phyloP scores from a whole-genome alignment of 2,329 filamentous ascomycete genomes.

The Biscogniauxia mediterranea region DNA sequence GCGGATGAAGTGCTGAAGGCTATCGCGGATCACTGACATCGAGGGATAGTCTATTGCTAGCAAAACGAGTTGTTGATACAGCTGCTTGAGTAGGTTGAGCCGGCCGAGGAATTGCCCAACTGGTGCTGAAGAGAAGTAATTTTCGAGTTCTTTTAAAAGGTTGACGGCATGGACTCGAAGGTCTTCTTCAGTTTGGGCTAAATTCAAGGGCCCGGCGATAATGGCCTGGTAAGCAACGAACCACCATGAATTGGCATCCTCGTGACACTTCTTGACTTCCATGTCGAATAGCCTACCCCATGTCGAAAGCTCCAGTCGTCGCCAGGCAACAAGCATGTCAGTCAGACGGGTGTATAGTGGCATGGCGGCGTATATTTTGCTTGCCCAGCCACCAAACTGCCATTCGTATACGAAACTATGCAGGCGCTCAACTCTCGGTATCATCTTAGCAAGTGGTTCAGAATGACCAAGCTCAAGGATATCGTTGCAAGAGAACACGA shows the following conservation, averaged over 20 bases:
- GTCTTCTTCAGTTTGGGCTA: constrained; percentile 58
- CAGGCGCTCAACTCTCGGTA: constrained; percentile 84
- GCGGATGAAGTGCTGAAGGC: constrained; percentile 72
- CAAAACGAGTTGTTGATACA: constrained; percentile 63
- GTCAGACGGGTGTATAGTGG: constrained; percentile 76
- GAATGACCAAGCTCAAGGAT: constrained; percentile 73
- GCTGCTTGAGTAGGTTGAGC: constrained; percentile 65
- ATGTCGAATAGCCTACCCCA: constrained; percentile 88
- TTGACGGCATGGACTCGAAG: constrained; percentile 63
- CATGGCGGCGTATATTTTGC: constrained; percentile 69
- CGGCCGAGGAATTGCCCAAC: constrained; percentile 78
- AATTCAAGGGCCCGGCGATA: constrained; percentile 69
- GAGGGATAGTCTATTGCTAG: constrained; percentile 58
- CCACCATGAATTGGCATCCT: constrained; percentile 89
- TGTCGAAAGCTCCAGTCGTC: constrained; percentile 84
- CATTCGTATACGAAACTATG: constrained; percentile 87
- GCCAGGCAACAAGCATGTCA: constrained; percentile 80
- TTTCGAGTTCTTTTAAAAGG: constrained; percentile 72
- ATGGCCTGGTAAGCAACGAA: constrained; percentile 93
- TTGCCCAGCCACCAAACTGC: constrained; percentile 84
- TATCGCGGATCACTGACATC: constrained; percentile 58
- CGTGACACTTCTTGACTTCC: constrained; percentile 71
- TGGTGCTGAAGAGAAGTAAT: constrained; percentile 76
- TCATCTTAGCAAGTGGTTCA: constrained; percentile 81
- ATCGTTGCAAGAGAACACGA: constrained; percentile 70